These are phyloP conservation scores for Plectosphaerella plurivora DNA, from an alignment of 2,329 filamentous ascomycete genomes.

Conservation along the genomic window DNA sequence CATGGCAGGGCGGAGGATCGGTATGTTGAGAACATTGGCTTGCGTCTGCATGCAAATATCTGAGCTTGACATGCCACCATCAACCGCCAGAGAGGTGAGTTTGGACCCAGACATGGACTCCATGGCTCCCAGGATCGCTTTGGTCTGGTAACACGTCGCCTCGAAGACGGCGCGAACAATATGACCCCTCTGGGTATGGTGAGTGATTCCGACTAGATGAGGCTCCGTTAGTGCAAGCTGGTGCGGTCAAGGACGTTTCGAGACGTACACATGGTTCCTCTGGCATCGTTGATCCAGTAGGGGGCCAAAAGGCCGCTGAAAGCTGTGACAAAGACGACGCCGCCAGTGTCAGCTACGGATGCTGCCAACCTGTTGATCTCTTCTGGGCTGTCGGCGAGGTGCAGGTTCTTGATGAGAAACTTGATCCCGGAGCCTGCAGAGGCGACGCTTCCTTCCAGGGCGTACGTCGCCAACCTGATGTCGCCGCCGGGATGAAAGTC, in stretches of 20 bases:
- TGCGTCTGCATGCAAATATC: slow-evolving; percentile 90
- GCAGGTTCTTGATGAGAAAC: slow-evolving; percentile 62
- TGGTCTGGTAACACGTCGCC: slow-evolving; percentile 88
- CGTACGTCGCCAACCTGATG: slow-evolving; percentile 61
- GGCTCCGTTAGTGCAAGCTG: not conserved
- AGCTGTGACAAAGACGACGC: slow-evolving; percentile 82
- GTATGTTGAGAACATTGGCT: slow-evolving; percentile 78
- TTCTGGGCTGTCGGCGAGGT: slow-evolving; percentile 48
- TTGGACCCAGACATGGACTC: slow-evolving; percentile 76
- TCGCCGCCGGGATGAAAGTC: slow-evolving; percentile 55
- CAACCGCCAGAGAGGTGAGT: slow-evolving; percentile 72
- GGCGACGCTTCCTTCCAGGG: slow-evolving; percentile 78
- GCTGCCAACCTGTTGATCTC: slow-evolving; percentile 47
- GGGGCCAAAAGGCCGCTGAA: slow-evolving; percentile 89
- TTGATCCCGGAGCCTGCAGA: slow-evolving; percentile 73
- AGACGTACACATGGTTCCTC: slow-evolving; percentile 71
- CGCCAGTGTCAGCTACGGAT: slow-evolving; percentile 67
- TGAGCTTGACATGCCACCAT: slow-evolving; percentile 86
- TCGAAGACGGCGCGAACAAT: slow-evolving; percentile 87
- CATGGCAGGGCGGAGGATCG: slow-evolving; percentile 81
- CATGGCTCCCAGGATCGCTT: slow-evolving; percentile 89
- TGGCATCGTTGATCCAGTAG: slow-evolving; percentile 92
- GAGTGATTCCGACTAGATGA: slow-evolving; percentile 69
- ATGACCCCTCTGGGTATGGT: slow-evolving; percentile 80
- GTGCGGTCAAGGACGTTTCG: not conserved